These are phyloP conservation scores for Capillidium rhysosporum DNA, from an alignment of 371 early-diverging fungal genomes.

Conservation along the genomic window DNA sequence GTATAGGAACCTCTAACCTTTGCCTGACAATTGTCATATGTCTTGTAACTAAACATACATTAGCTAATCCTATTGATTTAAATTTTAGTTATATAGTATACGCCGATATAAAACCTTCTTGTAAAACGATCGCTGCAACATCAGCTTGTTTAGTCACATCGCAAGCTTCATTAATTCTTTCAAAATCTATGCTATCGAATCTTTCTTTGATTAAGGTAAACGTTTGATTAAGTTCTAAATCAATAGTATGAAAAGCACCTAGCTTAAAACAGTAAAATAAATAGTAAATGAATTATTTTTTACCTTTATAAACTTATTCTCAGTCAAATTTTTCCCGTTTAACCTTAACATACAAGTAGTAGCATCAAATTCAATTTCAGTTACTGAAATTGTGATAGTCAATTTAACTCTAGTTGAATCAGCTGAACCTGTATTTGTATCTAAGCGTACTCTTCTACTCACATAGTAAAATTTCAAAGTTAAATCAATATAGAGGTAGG, in stretches of 20 bases:
- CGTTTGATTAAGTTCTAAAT: conserved; percentile 71
- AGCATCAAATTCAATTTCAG: conserved; percentile 72
- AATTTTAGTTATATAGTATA: not conserved
- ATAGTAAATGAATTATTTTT: not conserved
- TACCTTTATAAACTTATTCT: conserved; percentile 82
- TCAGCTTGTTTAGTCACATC: conserved; percentile 84
- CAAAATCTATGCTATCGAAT: conserved; percentile 84
- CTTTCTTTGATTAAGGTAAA: conserved; percentile 72
- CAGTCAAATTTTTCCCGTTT: conserved; percentile 66
- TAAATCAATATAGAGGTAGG: not conserved
- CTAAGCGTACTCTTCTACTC: conserved; percentile 54
- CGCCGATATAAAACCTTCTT: conserved; percentile 45
- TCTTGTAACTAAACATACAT: conserved; percentile 78
- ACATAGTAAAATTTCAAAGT: not conserved
- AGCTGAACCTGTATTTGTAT: conserved; percentile 71
- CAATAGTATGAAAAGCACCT: conserved; percentile 88
- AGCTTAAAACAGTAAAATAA: conserved; percentile 23
- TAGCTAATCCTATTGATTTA: conserved; percentile 45
- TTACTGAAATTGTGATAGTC: conserved; percentile 68
- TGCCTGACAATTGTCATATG: conserved; percentile 90
- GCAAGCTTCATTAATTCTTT: conserved; percentile 73
- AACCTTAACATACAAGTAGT: conserved; percentile 66
- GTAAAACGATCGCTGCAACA: conserved; percentile 81
- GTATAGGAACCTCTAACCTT: conserved; percentile 75
- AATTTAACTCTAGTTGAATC: conserved; percentile 67